Evolutionary conservation across 2,329 filamentous ascomycete genomes (phyloP).

Genomic region (Ophidiomyces ophidiicola): DNA sequence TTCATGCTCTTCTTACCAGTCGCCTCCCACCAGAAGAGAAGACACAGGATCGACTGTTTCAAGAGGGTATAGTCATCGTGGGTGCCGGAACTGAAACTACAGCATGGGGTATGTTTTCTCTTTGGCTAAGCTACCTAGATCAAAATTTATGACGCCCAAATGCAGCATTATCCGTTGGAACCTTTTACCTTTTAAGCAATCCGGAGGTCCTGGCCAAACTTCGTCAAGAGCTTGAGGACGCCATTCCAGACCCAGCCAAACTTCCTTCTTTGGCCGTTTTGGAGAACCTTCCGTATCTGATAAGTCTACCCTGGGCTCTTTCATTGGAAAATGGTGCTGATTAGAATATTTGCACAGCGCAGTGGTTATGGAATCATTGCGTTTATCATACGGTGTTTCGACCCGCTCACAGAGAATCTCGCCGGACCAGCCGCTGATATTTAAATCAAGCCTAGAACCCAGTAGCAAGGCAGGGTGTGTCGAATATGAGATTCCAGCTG

Average conservation of each 20-base stretch:
- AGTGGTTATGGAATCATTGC: slow-evolving; percentile 10
- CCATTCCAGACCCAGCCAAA: slow-evolving; percentile 5
- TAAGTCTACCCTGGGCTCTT: neutral
- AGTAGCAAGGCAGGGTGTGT: neutral
- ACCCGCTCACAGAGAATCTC: slow-evolving; percentile 9
- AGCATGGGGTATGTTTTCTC: slow-evolving; percentile 6
- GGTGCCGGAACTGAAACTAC: slow-evolving; percentile 28
- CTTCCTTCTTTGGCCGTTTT: slow-evolving; percentile 6
- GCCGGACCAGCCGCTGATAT: slow-evolving; percentile 9
- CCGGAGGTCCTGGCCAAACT: slow-evolving; percentile 3
- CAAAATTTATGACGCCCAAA: neutral
- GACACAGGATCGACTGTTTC: slow-evolving; percentile 22
- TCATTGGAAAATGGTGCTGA: neutral
- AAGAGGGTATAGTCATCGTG: slow-evolving; percentile 24
- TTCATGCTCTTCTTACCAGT: slow-evolving; percentile 23
- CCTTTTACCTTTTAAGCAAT: slow-evolving; percentile 7
- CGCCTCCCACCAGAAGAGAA: slow-evolving; percentile 30
- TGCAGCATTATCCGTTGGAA: slow-evolving; percentile 4
- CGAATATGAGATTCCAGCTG: slow-evolving; percentile 8
- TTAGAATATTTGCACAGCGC: slow-evolving; percentile 5
- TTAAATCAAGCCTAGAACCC: neutral
- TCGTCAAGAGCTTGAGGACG: slow-evolving; percentile 5
- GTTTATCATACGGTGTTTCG: slow-evolving; percentile 10
- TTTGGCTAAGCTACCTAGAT: neutral
- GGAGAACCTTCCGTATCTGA: slow-evolving; percentile 11